Evolutionary conservation across 2,329 filamentous ascomycete species (phyloP), one percentile per base, ranked within the genome.

Genomic region (Emydomyces testavorans): DNA sequence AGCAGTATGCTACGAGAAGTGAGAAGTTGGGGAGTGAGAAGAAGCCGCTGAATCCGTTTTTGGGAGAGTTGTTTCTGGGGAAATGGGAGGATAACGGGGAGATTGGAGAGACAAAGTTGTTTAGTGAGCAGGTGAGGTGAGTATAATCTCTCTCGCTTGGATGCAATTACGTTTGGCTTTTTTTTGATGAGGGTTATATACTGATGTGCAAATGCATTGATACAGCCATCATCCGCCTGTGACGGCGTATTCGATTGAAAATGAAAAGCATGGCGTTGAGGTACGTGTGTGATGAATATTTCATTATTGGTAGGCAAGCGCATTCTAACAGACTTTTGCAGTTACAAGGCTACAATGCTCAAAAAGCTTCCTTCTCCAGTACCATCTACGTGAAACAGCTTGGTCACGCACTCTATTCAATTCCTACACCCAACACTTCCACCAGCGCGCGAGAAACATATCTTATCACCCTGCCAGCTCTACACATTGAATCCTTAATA

Each of bases 351-450:
- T 95, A 94, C 71, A 95, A 96, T 61, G 90, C 85, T 13, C 92
- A 96, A 63, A 96, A 94, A 66, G 89, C 90, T 3, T 93, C 87
- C 13, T 95, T 98, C 68, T 85, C 84, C 53, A 82, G 83, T 57
- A 94, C 90, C 37, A 95, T 96, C 65, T 84, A 90, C 60, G 83
- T 98, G 62, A 94, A 93, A 74, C 87, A 94, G 70, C 83, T 93
- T 57, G 90, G 90, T 29, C 89, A 95, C 62, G 89, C 89, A 34
- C 71, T 93, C 28, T 75, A 90, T 54, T 84, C 85, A 42, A 71
- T 95, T 50, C 69, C 63, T 37, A 61, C 59, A 34, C 71, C 64
- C 18, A 82, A 84, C 50, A 67, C 68, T 16, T 72, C 65, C 58
- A 68, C 60, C 24, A 47, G 56, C 21, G 59, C 62, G 50, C 57